Base-by-base conservation (phyloP, 208 protist species). In the Leptomonas seymouri region DNA sequence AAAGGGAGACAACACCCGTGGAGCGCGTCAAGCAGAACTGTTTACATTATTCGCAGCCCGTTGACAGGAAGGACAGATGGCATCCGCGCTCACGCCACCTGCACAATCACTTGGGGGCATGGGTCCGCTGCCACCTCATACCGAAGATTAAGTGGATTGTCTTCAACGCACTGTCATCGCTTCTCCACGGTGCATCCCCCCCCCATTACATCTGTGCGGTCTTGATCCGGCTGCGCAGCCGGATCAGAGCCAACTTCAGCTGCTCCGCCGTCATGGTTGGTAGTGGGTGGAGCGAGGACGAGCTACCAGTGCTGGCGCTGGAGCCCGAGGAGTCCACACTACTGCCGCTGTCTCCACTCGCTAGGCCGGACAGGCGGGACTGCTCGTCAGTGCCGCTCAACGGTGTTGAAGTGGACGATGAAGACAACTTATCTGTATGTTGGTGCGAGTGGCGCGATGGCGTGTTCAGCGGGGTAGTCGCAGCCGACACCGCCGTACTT, bases 251-350 rank as follows among this genome's bases (percentile, higher is more conserved):
- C 3, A 85, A 39, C 59, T 84, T 86, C 45, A 93, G 76, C 68
- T 93, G 87, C 62, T 88, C 87, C 20, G 84, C 82, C 25, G 84
- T 90, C 84, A 93, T 87, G 7, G 75, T 84, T 6, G 87, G 87
- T 41, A 82, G 68, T 30, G 70, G 36, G 41, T 39, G 41, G 39
- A 30, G 65, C 4, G 28, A 30, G 1, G 65, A 55, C 0, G 57
- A 58, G 46, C 46, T 64, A 1, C 8, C 54, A 3, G 57, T 69
- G 50, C 50, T 71, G 1, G 48, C 12, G 25, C 48, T 42, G 60
- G 63, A 28, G 25, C 30, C 27, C 12, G 71, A 59, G n/a, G 73
- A 44, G 51, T 64, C 20, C 44, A 51, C 70, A 53, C 7, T 60
- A 58, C 65, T 41, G 20, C 46, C 21, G 58, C 57, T 49, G 41